Base-by-base conservation (phyloP, 371 early-diverging fungal genomes). In the Syncephalastrum contaminatum region DNA sequence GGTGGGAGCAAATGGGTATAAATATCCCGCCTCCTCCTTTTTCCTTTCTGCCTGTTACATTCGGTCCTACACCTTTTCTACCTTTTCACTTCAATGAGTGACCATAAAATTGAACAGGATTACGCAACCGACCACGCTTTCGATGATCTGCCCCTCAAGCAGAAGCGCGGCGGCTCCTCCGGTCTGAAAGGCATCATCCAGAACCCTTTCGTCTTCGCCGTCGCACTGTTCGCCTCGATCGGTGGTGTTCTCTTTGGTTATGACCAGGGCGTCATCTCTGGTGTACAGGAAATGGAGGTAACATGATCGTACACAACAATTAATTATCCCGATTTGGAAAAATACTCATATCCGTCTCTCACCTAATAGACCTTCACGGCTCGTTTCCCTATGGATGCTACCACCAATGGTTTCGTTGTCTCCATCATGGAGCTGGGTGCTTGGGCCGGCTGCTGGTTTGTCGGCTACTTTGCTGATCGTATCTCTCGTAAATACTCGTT, bases 401-500 rank as follows among this genome's bases (percentile, higher is more conserved):
- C 65, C 4, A 57, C 65, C 51, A 68, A 64, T 27, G 76, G 73
- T 42, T 68, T 72, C 21, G 66, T 86, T 43, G 86, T 83, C 12
- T 75, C 89, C 7, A 70, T 83, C 54, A 62, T 89, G 4, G 77
- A 79, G 14, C 61, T 83, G 1, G 87, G 85, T 42, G 75, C 77
- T 43, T 85, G 84, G 63, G 60, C 71, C 18, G 85, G 85, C 4
- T 66, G 82, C 4, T 64, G 77, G 57, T 58, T 65, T 10, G 73
- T 81, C 10, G 86, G 84, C 24, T 80, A 72, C 51, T 71, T 82
- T 43, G 85, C 87, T 20, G 91, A 92, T 59, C 57, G 49, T 41
- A 63, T 88, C 47, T 85, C 88, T 19, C 85, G 93, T 36, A 88
- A 88, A 57, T 63, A 72, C 16, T 81, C 91, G 7, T 89, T 92